Base-by-base conservation (phyloP, 140 eudicot genomes). In the Artemisia princeps region DNA sequence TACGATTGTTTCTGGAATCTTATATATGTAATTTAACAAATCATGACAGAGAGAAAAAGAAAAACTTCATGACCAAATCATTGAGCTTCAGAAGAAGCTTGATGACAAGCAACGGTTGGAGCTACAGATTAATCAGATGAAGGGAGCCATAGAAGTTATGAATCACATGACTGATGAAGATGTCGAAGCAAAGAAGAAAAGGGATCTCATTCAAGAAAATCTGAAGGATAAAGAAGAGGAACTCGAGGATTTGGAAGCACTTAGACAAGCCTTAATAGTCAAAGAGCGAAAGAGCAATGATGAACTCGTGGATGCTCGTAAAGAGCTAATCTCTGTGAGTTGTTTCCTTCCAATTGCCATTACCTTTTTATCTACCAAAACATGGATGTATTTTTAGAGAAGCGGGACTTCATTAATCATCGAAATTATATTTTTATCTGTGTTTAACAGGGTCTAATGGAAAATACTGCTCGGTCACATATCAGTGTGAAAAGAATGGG, bases 401-500 rank as follows among this genome's bases (percentile, higher is more conserved):
- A 54, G 0, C 15, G 0, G 42, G 6, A 20, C 42, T 9, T 22
- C 11, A 1, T 10, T 56, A 56, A 3, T 10, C 10, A 2, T 13
- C 11, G 2, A 20, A 10, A 4, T 22, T 22, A 10, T 6, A 8
- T 58, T 24, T 57, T 23, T 24, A 57, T 24, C 14, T 30, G 6
- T 10, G 33, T 12, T 54, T 14, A 53, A 71, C 67, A 87, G 96
- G 81, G 80, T 15, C 51, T 85, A 65, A 72, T n/a, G 44, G 63
- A 12, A 58, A n/a, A 12, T 49, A 2, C 65, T 26, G 33, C 10
- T 4, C 59, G 81, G 3, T 74, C 85, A 13, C 6, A 0, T 9
- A 79, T 87, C 55, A 74, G 84, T 33, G 81, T 91, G 51, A 91
- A 87, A 74, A 74, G 80, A 70, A 87, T 91, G 96, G 97, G 97